Percentiles rank a stretch among this genome's conserved stretches.
Conservation (phyloP, 2,329 filamentous ascomycete species). For the Aspergillus floridensis region DNA sequence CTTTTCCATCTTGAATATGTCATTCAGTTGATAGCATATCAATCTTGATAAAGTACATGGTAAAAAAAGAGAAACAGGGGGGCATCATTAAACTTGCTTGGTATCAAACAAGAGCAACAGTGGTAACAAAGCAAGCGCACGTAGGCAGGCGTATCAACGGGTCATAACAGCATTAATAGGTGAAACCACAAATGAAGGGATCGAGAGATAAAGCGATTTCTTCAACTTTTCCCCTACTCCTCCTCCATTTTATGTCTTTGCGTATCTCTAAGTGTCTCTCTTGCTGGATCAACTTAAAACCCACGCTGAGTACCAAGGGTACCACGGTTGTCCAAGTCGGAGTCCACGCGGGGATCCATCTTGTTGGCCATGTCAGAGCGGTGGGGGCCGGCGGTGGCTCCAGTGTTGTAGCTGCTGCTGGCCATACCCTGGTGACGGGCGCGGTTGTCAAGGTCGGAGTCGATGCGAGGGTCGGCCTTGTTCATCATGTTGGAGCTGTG, state of each 20-base stretch:
- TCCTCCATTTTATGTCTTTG: not conserved
- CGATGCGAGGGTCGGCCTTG: constrained; percentile 28
- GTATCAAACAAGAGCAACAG: not conserved
- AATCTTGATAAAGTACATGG: not conserved
- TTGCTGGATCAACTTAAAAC: not conserved
- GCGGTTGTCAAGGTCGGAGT: constrained; percentile 39
- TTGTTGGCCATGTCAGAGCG: constrained; percentile 49
- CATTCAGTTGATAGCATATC: not conserved
- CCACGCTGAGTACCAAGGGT: constrained; percentile 5
- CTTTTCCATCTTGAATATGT: not conserved
- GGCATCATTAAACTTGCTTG: not conserved
- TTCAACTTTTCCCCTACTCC: not conserved
- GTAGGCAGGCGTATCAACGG: not conserved
- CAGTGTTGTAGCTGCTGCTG: constrained; percentile 10
- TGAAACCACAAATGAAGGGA: not conserved
- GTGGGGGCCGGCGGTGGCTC: constrained; percentile 42
- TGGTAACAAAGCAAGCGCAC: not conserved
- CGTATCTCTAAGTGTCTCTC: not conserved
- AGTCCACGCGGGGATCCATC: constrained; percentile 55
- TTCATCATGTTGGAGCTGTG: constrained; percentile 33
- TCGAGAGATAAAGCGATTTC: no score
- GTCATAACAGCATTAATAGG: not conserved
- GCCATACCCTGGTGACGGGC: constrained; percentile 12
- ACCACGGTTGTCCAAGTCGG: constrained; percentile 34
- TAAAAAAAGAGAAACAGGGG: not conserved